Evolutionary conservation across 139 green algal species (phyloP).

Genomic region (Chlorella sorokiniana): DNA sequence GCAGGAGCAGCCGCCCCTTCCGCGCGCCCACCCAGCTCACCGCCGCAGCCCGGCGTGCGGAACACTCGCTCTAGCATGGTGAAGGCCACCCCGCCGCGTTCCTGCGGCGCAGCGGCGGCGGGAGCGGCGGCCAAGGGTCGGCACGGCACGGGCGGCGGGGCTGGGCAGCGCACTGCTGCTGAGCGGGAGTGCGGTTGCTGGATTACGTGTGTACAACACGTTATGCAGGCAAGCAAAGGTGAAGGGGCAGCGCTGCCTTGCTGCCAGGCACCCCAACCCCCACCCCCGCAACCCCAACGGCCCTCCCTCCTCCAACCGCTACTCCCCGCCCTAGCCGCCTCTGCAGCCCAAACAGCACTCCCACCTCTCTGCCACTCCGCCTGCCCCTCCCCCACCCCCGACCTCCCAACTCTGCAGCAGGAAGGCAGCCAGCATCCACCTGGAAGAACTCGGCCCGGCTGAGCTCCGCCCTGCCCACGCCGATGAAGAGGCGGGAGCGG

Average conservation of each 20-base stretch:
- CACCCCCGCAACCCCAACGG: too few relatives aligned
- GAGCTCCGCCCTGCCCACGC: constrained; percentile 59
- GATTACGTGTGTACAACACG: too few relatives aligned
- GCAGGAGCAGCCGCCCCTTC: not conserved
- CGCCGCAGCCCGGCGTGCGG: constrained; percentile 53
- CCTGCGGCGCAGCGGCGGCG: not conserved
- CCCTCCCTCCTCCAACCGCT: too few relatives aligned
- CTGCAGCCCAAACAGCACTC: too few relatives aligned
- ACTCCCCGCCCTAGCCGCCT: too few relatives aligned
- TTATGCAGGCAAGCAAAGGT: too few relatives aligned
- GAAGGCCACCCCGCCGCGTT: constrained; percentile 60
- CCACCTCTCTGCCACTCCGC: too few relatives aligned
- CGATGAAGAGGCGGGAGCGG: constrained; percentile 65
- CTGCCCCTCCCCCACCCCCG: too few relatives aligned
- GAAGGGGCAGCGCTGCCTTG: too few relatives aligned
- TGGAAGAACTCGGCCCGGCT: constrained; percentile 74
- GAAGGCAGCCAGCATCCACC: not conserved
- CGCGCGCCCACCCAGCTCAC: constrained; percentile 10
- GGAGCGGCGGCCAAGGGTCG: not conserved
- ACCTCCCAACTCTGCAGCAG: too few relatives aligned
- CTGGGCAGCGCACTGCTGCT: not conserved
- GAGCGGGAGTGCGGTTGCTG: not conserved
- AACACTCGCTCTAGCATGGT: constrained; percentile 65
- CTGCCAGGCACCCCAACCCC: too few relatives aligned
- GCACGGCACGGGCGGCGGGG: not conserved